Conservation (phyloP, 164 flowering plant species). For the Annona cherimola region DNA sequence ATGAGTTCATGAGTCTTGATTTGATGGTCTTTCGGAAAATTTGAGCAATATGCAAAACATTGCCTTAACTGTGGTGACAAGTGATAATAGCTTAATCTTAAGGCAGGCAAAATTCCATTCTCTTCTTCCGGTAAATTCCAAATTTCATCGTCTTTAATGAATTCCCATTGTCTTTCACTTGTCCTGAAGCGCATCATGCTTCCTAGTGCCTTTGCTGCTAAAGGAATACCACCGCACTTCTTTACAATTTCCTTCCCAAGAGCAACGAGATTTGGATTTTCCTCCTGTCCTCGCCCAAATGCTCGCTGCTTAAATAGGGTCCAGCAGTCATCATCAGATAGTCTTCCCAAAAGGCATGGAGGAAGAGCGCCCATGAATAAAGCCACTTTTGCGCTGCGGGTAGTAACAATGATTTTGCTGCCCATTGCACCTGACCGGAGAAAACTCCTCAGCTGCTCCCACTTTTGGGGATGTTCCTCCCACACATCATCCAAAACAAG, state of each 20-base stretch:
- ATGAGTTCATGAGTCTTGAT: not conserved
- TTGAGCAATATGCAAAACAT: constrained; percentile 22
- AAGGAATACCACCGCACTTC: not conserved
- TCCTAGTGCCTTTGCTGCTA: constrained; percentile 14
- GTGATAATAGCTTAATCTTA: not conserved
- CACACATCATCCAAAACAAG: too few relatives aligned
- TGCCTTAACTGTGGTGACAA: constrained; percentile 14
- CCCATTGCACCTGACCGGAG: too few relatives aligned
- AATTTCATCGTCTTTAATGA: constrained; percentile 6
- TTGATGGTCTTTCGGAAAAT: constrained; percentile 15
- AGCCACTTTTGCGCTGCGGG: too few relatives aligned
- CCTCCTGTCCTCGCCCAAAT: not conserved
- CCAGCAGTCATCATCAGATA: too few relatives aligned
- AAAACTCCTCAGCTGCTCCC: too few relatives aligned
- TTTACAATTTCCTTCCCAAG: constrained; percentile 13
- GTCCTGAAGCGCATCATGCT: constrained; percentile 11
- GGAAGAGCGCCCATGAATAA: too few relatives aligned
- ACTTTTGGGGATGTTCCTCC: too few relatives aligned
- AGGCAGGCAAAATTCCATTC: constrained; percentile 1
- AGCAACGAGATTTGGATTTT: not conserved
- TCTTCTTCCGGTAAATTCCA: constrained; percentile 4
- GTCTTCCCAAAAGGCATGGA: too few relatives aligned
- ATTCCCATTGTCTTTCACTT: constrained; percentile 9
- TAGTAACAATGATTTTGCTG: too few relatives aligned
- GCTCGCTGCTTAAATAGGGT: too few relatives aligned